These are phyloP conservation scores for Aspergillus arachidicola DNA, from an alignment of 2,329 filamentous ascomycete genomes.

Conservation along the genomic window DNA sequence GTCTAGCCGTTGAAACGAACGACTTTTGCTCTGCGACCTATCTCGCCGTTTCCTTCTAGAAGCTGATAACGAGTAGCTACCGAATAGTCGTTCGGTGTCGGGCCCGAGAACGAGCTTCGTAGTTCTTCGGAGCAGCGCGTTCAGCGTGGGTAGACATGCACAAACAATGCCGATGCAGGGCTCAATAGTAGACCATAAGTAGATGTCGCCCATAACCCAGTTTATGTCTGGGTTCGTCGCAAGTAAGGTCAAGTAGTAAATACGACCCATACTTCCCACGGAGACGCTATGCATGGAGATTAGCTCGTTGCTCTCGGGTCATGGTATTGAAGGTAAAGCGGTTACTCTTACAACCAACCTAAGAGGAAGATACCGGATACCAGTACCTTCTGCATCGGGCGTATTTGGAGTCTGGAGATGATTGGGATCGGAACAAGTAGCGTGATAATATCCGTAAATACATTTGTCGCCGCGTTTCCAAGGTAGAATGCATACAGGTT, in stretches of 20 bases:
- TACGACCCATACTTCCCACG: background rate
- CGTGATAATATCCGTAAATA: background rate
- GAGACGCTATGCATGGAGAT: background rate
- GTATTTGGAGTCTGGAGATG: background rate
- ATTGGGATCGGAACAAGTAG: background rate
- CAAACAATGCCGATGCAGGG: slow-evolving; percentile 1
- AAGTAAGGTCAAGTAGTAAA: background rate
- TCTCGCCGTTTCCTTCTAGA: background rate
- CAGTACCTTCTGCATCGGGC: background rate
- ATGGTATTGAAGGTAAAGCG: background rate
- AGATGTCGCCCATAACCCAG: background rate
- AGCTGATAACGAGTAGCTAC: background rate
- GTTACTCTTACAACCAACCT: background rate
- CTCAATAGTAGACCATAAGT: background rate
- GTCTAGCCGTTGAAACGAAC: background rate
- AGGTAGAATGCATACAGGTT: background rate
- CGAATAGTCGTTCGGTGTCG: background rate
- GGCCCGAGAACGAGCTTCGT: background rate
- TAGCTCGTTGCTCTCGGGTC: background rate
- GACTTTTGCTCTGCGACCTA: background rate
- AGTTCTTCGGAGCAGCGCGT: background rate
- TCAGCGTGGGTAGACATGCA: slow-evolving; percentile 1
- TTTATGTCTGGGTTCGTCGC: background rate
- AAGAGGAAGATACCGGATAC: background rate
- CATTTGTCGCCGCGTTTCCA: background rate